phyloP scores from a whole-genome alignment of 2,329 filamentous ascomycete species.

The Reticulascus tulasneorum region DNA sequence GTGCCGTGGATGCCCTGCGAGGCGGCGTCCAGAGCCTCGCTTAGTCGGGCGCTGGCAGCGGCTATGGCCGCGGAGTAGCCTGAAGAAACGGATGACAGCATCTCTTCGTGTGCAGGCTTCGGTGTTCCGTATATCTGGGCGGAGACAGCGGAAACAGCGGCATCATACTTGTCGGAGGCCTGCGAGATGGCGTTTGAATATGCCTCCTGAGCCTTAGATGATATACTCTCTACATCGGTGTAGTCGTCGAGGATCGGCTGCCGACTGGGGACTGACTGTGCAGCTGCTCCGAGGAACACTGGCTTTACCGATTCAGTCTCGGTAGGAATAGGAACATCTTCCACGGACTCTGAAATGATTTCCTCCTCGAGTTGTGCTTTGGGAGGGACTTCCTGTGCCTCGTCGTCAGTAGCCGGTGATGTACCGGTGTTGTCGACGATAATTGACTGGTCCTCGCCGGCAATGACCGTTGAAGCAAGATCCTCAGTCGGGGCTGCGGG shows the following conservation, averaged over 20 bases:
- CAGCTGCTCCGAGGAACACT: slow-evolving; percentile 46
- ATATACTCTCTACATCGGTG: slow-evolving; percentile 32
- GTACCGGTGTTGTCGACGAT: slow-evolving; percentile 17
- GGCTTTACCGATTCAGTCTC: slow-evolving; percentile 37
- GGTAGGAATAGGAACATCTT: slow-evolving; percentile 21
- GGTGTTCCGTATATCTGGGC: slow-evolving; percentile 65
- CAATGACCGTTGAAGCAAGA: slow-evolving; percentile 12
- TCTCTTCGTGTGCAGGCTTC: slow-evolving; percentile 56
- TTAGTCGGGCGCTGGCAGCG: slow-evolving; percentile 56
- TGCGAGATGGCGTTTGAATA: slow-evolving; percentile 63
- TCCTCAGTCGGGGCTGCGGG: slow-evolving; percentile 9
- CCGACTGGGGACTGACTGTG: slow-evolving; percentile 44
- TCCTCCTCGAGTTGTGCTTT: slow-evolving; percentile 17
- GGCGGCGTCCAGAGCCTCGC: slow-evolving; percentile 50
- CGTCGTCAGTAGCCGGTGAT: slow-evolving; percentile 13
- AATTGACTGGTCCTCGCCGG: slow-evolving; percentile 12
- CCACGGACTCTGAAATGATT: slow-evolving; percentile 18
- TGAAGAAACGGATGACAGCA: slow-evolving; percentile 64
- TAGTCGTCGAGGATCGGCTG: slow-evolving; percentile 48
- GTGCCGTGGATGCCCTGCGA: slow-evolving; percentile 47
- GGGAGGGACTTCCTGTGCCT: too few relatives aligned
- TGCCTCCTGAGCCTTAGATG: slow-evolving; percentile 46
- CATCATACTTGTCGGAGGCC: slow-evolving; percentile 65
- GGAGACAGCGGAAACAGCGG: slow-evolving; percentile 64
- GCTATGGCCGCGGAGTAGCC: slow-evolving; percentile 64